Evolutionary conservation across 2,329 filamentous ascomycete species (phyloP).

Genomic region (Conoideocrella luteorostrata): DNA sequence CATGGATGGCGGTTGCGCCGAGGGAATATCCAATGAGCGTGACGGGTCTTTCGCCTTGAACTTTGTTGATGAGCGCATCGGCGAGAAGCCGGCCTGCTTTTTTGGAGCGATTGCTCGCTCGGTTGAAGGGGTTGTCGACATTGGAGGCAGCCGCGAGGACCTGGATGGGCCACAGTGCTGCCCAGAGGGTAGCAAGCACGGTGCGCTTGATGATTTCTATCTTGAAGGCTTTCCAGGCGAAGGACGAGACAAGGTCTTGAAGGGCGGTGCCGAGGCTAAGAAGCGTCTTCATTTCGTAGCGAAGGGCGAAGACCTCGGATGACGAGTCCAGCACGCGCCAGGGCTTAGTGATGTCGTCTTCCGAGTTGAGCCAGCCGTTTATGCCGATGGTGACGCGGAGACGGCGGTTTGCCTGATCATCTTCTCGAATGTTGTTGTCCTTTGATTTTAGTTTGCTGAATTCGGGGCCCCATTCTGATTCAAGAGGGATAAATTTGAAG

Average conservation of each 20-base stretch:
- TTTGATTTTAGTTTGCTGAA: not conserved
- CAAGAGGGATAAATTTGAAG: constrained; percentile 69
- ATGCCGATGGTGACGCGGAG: constrained; percentile 79
- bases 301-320: constrained; percentile 75
- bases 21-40: constrained; percentile 77
- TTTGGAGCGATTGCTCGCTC: constrained; percentile 69
- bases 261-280: constrained; percentile 71
- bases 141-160: constrained; percentile 60
- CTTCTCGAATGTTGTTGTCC: constrained; percentile 7
- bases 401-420: constrained; percentile 35
- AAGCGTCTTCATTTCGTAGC: constrained; percentile 75
- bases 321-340: constrained; percentile 65
- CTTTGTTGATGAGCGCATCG: constrained; percentile 73
- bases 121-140: constrained; percentile 76
- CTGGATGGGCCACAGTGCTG: constrained; percentile 64
- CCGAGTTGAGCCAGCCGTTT: constrained; percentile 75
- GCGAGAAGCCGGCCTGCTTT: constrained; percentile 76
- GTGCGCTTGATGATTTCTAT: constrained; percentile 68
- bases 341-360: constrained; percentile 69
- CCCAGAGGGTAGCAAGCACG: constrained; percentile 60
- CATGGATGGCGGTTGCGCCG: constrained; percentile 75
- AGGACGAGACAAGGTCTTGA: constrained; percentile 62
- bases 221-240: constrained; percentile 70
- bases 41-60: constrained; percentile 75
- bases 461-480: constrained; percentile 33